Evolutionary conservation across 2,329 filamentous ascomycete species (phyloP).

Genomic region (Aschersonia sp.): DNA sequence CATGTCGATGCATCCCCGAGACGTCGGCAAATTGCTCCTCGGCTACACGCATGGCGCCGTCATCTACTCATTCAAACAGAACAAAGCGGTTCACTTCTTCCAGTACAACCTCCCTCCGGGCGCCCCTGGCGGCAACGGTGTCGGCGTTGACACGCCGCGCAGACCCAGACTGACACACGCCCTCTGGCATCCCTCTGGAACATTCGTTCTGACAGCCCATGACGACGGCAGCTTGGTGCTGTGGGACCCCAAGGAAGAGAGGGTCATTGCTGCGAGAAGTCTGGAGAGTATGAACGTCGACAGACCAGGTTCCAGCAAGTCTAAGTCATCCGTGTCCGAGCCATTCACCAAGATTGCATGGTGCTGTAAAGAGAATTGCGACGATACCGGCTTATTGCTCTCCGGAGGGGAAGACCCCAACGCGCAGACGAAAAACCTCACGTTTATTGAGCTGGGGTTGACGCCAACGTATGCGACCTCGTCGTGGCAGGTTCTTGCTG

Average conservation of each 20-base stretch:
- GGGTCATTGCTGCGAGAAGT: slow-evolving; percentile 70
- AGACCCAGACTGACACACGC: slow-evolving; percentile 68
- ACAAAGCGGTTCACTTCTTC: slow-evolving; percentile 62
- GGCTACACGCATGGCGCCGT: slow-evolving; percentile 83
- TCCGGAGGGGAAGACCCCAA: slow-evolving; percentile 64
- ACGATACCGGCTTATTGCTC: slow-evolving; percentile 80
- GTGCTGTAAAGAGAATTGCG: slow-evolving; percentile 89
- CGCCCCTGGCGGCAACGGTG: slow-evolving; percentile 68
- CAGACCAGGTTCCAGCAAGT: slow-evolving; percentile 38
- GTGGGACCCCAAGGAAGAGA: slow-evolving; percentile 85
- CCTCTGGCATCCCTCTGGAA: slow-evolving; percentile 88
- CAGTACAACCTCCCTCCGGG: slow-evolving; percentile 70
- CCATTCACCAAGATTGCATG: slow-evolving; percentile 70
- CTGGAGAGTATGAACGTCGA: slow-evolving; percentile 62
- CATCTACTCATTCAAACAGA: slow-evolving; percentile 90
- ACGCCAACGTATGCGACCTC: slow-evolving; percentile 88
- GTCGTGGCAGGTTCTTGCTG: slow-evolving; percentile 67
- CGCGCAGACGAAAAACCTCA: slow-evolving; percentile 59
- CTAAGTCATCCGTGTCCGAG: slow-evolving; percentile 46
- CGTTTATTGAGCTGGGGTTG: slow-evolving; percentile 75
- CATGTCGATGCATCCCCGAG: slow-evolving; percentile 74
- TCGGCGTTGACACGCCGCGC: slow-evolving; percentile 45
- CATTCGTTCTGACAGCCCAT: slow-evolving; percentile 73
- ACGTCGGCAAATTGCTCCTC: slow-evolving; percentile 81
- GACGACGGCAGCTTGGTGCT: slow-evolving; percentile 87